Percentiles rank a stretch among this genome's conserved stretches.
phyloP scores from a whole-genome alignment of 805 yeast genomes.

The Schizosaccharomyces japonicus region DNA sequence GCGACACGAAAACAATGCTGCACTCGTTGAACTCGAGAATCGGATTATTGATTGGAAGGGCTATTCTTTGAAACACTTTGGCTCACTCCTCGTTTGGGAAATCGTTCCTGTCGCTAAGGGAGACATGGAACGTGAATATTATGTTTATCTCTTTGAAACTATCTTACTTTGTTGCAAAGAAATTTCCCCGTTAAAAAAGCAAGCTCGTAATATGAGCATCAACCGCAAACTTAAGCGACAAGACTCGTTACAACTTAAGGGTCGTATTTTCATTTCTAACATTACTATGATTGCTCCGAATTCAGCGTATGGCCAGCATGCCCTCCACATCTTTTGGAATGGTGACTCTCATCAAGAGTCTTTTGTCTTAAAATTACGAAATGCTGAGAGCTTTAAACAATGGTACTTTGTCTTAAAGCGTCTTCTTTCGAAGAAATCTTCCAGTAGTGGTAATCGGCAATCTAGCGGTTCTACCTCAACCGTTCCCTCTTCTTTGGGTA shows the following conservation, averaged over 20 bases:
- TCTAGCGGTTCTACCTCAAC: too few relatives aligned
- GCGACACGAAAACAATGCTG: slow-evolving; percentile 60
- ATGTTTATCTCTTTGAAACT: slow-evolving; percentile 67
- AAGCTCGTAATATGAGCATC: slow-evolving; percentile 1
- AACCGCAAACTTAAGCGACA: slow-evolving; percentile 23
- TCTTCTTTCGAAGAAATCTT: slow-evolving; percentile 11
- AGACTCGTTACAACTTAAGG: slow-evolving; percentile 24
- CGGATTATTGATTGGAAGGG: slow-evolving; percentile 86
- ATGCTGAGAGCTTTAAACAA: slow-evolving; percentile 59
- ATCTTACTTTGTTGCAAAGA: slow-evolving; percentile 44
- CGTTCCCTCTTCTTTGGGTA: too few relatives aligned
- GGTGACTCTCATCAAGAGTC: slow-evolving; percentile 30
- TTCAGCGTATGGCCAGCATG: background rate
- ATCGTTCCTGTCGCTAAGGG: slow-evolving; percentile 29
- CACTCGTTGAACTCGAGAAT: slow-evolving; percentile 40
- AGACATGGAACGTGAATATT: slow-evolving; percentile 58
- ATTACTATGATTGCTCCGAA: slow-evolving; percentile 21
- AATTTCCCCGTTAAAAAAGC: slow-evolving; percentile 13
- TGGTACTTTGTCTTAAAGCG: slow-evolving; percentile 32
- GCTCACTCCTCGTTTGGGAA: slow-evolving; percentile 49
- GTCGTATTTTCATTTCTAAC: slow-evolving; percentile 58
- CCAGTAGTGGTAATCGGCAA: too few relatives aligned
- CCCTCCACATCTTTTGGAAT: slow-evolving; percentile 9
- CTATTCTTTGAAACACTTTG: slow-evolving; percentile 52
- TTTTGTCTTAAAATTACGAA: slow-evolving; percentile 56